Evolutionary conservation across 495 filamentous ascomycete genomes (phyloP), one percentile per base, ranked within the genome.

Genomic region (Neurospora intermedia): DNA sequence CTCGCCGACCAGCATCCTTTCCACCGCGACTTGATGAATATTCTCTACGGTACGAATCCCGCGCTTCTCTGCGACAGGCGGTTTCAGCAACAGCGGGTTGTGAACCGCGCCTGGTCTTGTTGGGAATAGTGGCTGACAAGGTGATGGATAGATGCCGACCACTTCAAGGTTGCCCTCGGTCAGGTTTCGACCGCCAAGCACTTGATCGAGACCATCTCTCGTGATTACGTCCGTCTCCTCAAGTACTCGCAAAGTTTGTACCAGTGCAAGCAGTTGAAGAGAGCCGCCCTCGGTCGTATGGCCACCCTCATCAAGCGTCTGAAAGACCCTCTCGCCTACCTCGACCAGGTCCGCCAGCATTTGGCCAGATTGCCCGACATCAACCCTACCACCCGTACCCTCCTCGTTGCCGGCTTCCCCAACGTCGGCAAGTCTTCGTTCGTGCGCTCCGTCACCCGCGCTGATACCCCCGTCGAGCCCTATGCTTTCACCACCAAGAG

Each of bases 401-500:
- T 99, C 40, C 84, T 98, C 75, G 97, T 99, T 74, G 97, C 94
- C 80, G 96, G 96, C 69, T 98, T 98, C 82, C 96, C 96, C 72
- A 99, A 98, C 78, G 94, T 97, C 76, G 96, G 96, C 79, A 99
- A 99, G 85, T 96, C 93, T 38, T 95, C 92, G 72, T 98, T 99
- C 84, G 82, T 99, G 77, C 91, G 90, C 79, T 94, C 89, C 81
- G 91, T 99, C 76, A 96, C 93, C 40, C 88, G 96, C 76, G 96
- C 96, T 73, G 96, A 99, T 87, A 95, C 97, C 73, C 96, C 98
- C 78, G 92, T 98, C 43, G 95, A 98, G 85, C 94, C 96, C 11
- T 99, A 98, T 80, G 96, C 96, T 70, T 99, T 99, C 87, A 98
- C 96, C 31, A 99, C 96, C 16, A 99, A 98, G 87, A 93, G 90